Evolutionary conservation across 2,329 filamentous ascomycete genomes (phyloP).

Genomic region (Helminthosporium solani): DNA sequence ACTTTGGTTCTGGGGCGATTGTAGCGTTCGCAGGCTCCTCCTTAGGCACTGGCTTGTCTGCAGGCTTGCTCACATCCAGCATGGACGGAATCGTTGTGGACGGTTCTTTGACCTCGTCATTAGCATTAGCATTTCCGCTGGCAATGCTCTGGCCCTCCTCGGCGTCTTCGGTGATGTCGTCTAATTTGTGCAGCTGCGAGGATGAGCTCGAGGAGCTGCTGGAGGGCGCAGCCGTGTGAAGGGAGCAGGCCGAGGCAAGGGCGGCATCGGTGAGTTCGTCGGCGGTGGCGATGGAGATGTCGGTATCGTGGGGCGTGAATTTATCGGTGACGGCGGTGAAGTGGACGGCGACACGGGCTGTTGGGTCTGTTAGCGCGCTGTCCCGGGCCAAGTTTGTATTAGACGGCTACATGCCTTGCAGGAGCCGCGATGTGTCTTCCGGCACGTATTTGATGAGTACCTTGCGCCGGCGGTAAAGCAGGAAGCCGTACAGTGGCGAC

Average conservation of each 20-base stretch:
- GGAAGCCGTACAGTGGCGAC: slow-evolving; percentile 87
- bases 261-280: slow-evolving; percentile 85
- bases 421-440: slow-evolving; percentile 81
- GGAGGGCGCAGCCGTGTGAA: slow-evolving; percentile 84
- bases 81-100: slow-evolving; percentile 16
- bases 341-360: slow-evolving; percentile 78
- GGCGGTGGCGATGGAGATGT: slow-evolving; percentile 71
- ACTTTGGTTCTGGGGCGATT: slow-evolving; percentile 11
- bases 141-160: slow-evolving; percentile 62
- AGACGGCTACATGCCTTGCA: slow-evolving; percentile 70
- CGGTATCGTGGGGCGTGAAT: slow-evolving; percentile 84
- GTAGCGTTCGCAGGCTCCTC: slow-evolving; percentile 7
- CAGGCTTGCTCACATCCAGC: slow-evolving; percentile 27
- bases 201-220: slow-evolving; percentile 83
- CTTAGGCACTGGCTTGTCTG: slow-evolving; percentile 7
- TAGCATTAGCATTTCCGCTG: slow-evolving; percentile 18
- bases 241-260: slow-evolving; percentile 81
- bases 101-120: slow-evolving; percentile 13
- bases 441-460: slow-evolving; percentile 92
- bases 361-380: slow-evolving; percentile 26
- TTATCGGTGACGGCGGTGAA: slow-evolving; percentile 62
- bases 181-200: slow-evolving; percentile 71
- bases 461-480: slow-evolving; percentile 86
- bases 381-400: background rate
- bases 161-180: slow-evolving; percentile 92